Evolutionary conservation across 1,139 yeast genomes (phyloP), one percentile per base, ranked within the genome.

Genomic region (Scheffersomyces insectosa): DNA sequence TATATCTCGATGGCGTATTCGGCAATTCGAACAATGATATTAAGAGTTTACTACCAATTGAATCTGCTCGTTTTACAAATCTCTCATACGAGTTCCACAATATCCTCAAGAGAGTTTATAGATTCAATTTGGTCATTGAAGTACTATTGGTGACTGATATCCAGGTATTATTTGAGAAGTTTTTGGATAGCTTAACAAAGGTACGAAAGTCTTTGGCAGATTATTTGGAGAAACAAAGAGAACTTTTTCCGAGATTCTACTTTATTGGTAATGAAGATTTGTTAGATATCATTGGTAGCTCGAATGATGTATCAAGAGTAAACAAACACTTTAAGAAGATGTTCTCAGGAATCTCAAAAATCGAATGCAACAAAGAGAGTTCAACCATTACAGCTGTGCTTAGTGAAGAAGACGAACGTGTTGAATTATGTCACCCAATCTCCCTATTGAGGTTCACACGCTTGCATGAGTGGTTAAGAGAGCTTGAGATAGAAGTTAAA

Each of bases 201-300:
- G 79, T 89, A 3, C 77, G 84, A 42, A 79, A 77, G 42, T 85
- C 97, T 0, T 72, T 93, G 13, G 75, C 84, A 2, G 95, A 88
- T 12, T 93, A 84, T 59, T 71, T 91, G 38, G 97, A 91, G 54
- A 79, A 77, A 37, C 96, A 91, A 56, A 70, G 98, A 50, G 85
- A 80, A 39, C 50, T 75, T 2, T 91, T 86, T 55, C 93, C 97
- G 0, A 72, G 98, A 37, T 86, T 91, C 47, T 90, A 85, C 55
- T 91, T 93, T 57, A 69, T 93, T 33, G 97, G 98, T 5, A 93
- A 93, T 57, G 97, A 90, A 50, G 97, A 91, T 59, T 68, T 93
- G 33, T 66, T 93, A 33, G 96, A 89, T 49, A 78, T 93, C 34
- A 78, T 93, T 42, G 97, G 97, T 3, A 77, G 83, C 45, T 71